These are phyloP conservation scores for Larix kaempferi DNA, from an alignment of 75 land plant genomes.

Conservation along the genomic window DNA sequence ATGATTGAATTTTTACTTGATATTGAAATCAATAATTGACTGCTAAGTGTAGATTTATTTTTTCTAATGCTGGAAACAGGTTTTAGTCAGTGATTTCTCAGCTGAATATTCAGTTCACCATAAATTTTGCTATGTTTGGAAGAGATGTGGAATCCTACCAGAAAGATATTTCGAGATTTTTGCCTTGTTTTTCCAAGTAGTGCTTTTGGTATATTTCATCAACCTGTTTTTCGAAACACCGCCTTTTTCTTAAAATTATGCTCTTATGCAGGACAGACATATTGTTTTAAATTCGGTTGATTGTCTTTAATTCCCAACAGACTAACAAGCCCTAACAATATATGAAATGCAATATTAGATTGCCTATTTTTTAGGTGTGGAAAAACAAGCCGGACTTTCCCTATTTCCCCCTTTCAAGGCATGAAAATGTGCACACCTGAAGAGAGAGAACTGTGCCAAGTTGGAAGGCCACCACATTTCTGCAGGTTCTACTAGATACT, in stretches of 20 bases:
- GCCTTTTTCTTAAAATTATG: no score
- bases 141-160: slow-evolving; percentile 85
- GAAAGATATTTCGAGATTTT: slow-evolving; percentile 49
- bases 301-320: no score
- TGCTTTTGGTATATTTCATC: no score
- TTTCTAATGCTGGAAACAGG: slow-evolving; percentile 27
- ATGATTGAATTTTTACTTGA: not conserved
- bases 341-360: not conserved
- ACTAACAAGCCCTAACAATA: not conserved
- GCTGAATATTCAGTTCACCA: slow-evolving; percentile 86
- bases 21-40: not conserved
- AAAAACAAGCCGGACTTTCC: not conserved
- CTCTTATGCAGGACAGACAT: no score
- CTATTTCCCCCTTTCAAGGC: not conserved
- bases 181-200: no score
- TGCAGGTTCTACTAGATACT: slow-evolving; percentile 49
- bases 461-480: slow-evolving; percentile 75
- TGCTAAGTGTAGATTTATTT: not conserved
- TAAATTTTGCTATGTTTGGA: slow-evolving; percentile 72
- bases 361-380: not conserved
- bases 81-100: slow-evolving; percentile 77
- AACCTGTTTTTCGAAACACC: no score
- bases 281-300: no score
- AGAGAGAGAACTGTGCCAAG: slow-evolving; percentile 60
- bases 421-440: slow-evolving; percentile 32